Conservation (phyloP, 805 yeast species). For the Candida peoriensis region DNA sequence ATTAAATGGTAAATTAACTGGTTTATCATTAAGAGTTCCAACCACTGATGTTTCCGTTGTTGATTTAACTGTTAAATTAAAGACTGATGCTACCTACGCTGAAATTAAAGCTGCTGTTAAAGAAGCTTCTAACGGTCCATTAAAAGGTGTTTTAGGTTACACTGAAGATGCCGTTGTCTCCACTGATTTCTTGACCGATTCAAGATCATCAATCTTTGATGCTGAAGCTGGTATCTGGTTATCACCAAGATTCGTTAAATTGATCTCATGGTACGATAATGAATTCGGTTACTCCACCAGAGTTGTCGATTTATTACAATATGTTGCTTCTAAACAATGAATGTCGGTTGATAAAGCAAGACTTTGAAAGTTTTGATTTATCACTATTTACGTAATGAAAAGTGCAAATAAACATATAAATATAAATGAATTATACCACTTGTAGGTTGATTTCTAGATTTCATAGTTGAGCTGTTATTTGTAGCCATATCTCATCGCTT, state of each 20-base stretch:
- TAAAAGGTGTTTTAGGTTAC: slow-evolving; percentile 63
- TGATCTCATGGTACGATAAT: slow-evolving; percentile 71
- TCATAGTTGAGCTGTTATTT: too few relatives aligned
- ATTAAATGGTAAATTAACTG: slow-evolving; percentile 67
- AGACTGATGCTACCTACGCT: slow-evolving; percentile 53
- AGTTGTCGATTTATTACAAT: slow-evolving; percentile 66
- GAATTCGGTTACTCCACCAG: slow-evolving; percentile 75
- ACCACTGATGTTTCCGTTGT: slow-evolving; percentile 70
- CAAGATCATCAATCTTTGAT: slow-evolving; percentile 63
- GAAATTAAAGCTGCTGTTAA: slow-evolving; percentile 57
- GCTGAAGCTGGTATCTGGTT: slow-evolving; percentile 66
- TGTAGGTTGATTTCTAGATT: too few relatives aligned
- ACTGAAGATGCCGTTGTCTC: slow-evolving; percentile 70
- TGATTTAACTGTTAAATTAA: slow-evolving; percentile 63
- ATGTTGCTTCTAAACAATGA: slow-evolving; percentile 38
- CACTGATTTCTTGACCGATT: slow-evolving; percentile 60
- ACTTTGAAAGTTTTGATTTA: too few relatives aligned
- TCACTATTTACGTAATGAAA: too few relatives aligned
- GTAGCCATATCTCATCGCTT: too few relatives aligned
- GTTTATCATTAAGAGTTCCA: slow-evolving; percentile 72
- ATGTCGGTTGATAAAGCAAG: too few relatives aligned
- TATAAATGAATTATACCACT: too few relatives aligned
- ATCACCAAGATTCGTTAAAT: slow-evolving; percentile 66
- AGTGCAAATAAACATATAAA: too few relatives aligned
- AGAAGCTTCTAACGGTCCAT: slow-evolving; percentile 53